phyloP scores from a whole-genome alignment of 2,329 filamentous ascomycete species.

The Aschersonia sp. region DNA sequence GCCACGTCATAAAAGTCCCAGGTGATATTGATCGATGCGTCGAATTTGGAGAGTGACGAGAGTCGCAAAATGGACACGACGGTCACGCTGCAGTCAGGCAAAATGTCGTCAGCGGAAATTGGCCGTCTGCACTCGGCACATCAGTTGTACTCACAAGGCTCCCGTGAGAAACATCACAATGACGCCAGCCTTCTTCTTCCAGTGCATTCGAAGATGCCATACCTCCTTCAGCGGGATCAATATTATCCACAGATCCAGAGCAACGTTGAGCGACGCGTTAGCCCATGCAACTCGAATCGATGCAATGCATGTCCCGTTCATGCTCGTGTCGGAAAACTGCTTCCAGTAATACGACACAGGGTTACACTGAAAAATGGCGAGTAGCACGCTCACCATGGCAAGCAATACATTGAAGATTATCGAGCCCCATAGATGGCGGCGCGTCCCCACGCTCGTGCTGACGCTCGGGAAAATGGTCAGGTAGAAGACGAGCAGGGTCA shows the following conservation, averaged over 20 bases:
- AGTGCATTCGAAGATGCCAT: constrained; percentile 20
- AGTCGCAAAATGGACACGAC: constrained; percentile 15
- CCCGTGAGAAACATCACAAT: constrained; percentile 30
- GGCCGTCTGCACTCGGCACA: background rate
- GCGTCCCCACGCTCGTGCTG: constrained; percentile 11
- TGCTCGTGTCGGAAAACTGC: constrained; percentile 25
- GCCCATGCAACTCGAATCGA: constrained; percentile 30
- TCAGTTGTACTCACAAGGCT: constrained; percentile 15
- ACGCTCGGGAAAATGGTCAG: constrained; percentile 30
- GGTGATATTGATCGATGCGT: constrained; percentile 11
- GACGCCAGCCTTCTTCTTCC: constrained; percentile 29
- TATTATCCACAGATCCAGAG: constrained; percentile 32
- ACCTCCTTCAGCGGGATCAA: constrained; percentile 28
- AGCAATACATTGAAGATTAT: constrained; percentile 20
- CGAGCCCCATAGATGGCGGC: constrained; percentile 21
- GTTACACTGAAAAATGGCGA: constrained; percentile 30
- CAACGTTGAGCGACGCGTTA: constrained; percentile 33
- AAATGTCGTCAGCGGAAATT: background rate
- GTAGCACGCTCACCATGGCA: constrained; percentile 22
- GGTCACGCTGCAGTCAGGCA: constrained; percentile 9
- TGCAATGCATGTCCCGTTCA: constrained; percentile 29
- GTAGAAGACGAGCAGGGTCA: constrained; percentile 36
- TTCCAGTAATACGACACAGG: constrained; percentile 35
- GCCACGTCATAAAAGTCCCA: constrained; percentile 10
- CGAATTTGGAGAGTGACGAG: constrained; percentile 11